Conservation (phyloP, 352 stramenopile species). For the Pythium vanterpoolii region DNA sequence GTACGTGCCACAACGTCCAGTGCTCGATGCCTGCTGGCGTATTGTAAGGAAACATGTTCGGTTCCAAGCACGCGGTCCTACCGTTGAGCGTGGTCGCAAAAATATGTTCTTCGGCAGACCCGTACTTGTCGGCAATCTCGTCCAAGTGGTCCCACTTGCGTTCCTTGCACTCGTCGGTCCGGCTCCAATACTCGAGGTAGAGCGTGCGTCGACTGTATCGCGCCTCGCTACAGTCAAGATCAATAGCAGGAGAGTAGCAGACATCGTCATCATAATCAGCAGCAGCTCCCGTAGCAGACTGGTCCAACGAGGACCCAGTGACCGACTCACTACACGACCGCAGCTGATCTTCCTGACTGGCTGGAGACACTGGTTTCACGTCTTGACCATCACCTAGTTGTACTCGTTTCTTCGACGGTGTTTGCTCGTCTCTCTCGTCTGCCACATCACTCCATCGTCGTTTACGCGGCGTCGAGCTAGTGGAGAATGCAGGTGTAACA, state of each 20-base stretch:
- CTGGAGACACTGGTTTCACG: constrained; percentile 4
- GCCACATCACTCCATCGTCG: constrained; percentile 42
- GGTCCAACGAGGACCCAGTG: constrained; percentile 2
- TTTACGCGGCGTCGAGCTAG: constrained; percentile 60
- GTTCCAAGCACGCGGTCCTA: constrained; percentile 80
- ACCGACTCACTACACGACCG: constrained; percentile 15
- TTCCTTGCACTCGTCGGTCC: constrained; percentile 85
- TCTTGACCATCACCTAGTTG: constrained; percentile 22
- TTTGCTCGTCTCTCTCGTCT: neutral
- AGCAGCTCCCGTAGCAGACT: constrained; percentile 6
- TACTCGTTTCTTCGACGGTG: constrained; percentile 8
- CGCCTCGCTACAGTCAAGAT: constrained; percentile 54
- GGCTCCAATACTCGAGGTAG: constrained; percentile 88
- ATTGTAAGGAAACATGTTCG: constrained; percentile 90
- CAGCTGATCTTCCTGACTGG: constrained; percentile 19
- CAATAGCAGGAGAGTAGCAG: constrained; percentile 42
- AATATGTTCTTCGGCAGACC: constrained; percentile 77
- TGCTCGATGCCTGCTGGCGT: constrained; percentile 86
- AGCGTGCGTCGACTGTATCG: constrained; percentile 62
- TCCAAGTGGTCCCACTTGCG: constrained; percentile 88
- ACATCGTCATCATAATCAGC: constrained; percentile 39
- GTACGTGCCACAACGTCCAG: constrained; percentile 84
- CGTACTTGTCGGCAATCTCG: constrained; percentile 75
- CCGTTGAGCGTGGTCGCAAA: constrained; percentile 76
- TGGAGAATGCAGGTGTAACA: constrained; percentile 57